phyloP scores from a whole-genome alignment of 2,329 filamentous ascomycete genomes.

The Atkinsonella hypoxylon region DNA sequence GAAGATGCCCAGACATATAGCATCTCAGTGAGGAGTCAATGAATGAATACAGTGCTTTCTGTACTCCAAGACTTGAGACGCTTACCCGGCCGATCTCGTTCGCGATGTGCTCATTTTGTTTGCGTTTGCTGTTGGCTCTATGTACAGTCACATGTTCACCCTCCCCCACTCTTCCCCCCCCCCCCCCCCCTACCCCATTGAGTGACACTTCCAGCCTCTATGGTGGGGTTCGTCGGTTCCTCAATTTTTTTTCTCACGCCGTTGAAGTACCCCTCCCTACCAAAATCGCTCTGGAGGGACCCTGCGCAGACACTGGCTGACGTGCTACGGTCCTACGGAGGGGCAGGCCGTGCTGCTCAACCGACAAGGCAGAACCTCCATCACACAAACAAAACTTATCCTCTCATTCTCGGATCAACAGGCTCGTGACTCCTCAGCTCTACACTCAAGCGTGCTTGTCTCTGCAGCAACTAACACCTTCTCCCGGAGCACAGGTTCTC shows the following conservation, averaged over 20 bases:
- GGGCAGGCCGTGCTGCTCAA: not conserved
- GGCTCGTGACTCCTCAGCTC: not conserved
- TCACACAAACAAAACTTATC: conserved; percentile 5
- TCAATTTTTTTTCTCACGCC: not conserved
- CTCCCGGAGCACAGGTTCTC: conserved; percentile 1
- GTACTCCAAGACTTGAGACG: too few relatives aligned
- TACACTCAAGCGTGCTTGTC: not conserved
- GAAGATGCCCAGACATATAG: too few relatives aligned
- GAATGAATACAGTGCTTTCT: too few relatives aligned
- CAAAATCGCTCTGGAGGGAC: conserved; percentile 9
- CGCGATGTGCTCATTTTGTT: too few relatives aligned
- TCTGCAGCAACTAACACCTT: conserved; percentile 2
- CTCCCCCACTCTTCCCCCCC: too few relatives aligned
- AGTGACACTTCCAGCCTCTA: not conserved
- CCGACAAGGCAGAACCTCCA: conserved; percentile 1
- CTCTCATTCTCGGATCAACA: not conserved
- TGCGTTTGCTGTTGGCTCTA: too few relatives aligned
- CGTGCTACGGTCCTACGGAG: conserved; percentile 4
- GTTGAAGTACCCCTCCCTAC: conserved; percentile 9
- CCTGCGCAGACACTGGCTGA: conserved; percentile 4
- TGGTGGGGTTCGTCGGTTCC: conserved; percentile 6
- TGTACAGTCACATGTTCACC: too few relatives aligned
- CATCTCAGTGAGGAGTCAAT: too few relatives aligned
- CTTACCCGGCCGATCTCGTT: too few relatives aligned
- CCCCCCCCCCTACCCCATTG: too few relatives aligned